phyloP scores from a whole-genome alignment of 1,284 basidiomycete genomes.

The Macrocystidia cucumis region DNA sequence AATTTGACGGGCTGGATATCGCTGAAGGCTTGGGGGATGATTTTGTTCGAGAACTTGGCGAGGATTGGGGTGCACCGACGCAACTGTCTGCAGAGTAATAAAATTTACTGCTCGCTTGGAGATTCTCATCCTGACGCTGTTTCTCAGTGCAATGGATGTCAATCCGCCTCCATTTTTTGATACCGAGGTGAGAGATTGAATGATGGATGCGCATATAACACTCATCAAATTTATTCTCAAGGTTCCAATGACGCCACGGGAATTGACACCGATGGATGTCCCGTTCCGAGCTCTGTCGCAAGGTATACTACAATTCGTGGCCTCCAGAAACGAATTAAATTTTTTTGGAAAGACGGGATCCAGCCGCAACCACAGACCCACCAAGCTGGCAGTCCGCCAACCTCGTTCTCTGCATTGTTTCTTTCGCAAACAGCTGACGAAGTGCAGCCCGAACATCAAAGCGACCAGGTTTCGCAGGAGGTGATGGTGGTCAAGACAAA shows the following conservation, averaged over 20 bases:
- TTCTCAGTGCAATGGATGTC: background rate
- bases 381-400: slow-evolving; percentile 17
- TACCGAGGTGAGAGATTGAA: no score
- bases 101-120: no score
- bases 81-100: no score
- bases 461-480: slow-evolving; percentile 7
- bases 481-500: slow-evolving; percentile 20
- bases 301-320: no score
- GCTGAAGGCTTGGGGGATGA: slow-evolving; percentile 60
- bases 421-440: slow-evolving; percentile 25
- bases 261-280: no score
- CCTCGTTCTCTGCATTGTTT: slow-evolving; percentile 29
- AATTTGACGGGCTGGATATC: slow-evolving; percentile 48
- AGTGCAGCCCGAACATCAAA: slow-evolving; percentile 18
- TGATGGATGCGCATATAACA: no score
- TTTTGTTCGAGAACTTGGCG: slow-evolving; percentile 55
- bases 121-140: no score
- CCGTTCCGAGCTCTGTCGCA: no score
- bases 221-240: no score
- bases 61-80: slow-evolving; percentile 43
- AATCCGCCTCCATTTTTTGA: background rate
- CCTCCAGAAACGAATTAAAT: slow-evolving; percentile 8
- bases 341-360: slow-evolving; percentile 7
- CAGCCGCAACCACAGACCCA: no score
- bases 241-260: no score